Base-by-base conservation (phyloP, 75 land plant species). In the Larix kaempferi region DNA sequence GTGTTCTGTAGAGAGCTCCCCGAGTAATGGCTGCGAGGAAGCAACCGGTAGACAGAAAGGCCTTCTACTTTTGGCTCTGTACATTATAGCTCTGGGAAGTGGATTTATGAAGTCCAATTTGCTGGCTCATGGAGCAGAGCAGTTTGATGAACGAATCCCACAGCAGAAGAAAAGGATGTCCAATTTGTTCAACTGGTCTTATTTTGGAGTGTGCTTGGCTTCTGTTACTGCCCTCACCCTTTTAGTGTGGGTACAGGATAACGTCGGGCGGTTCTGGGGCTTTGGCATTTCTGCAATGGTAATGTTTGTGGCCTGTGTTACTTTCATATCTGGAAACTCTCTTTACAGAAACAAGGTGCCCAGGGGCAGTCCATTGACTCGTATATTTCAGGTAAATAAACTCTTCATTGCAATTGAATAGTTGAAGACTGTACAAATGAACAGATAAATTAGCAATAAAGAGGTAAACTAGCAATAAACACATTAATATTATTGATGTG, bases 51-150 rank as follows among this genome's bases (percentile, higher is more conserved):
- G 23, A 25, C 67, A 86, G 10, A 19, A 56, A 7, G 81, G 55
- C 3, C 37, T 83, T 5, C 78, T 90, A 33, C 78, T 76, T 25
- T 5, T 79, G 19, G 79, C 80, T 2, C 74, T 90, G 35, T 88
- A 88, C 77, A 27, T 82, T n/a, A 79, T 85, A 4, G 85, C 92
- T 12, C 35, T 85, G 3, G 92, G 87, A 10, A 81, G 72, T 13
- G 92, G 91, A 13, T 87, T 85, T 15, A 74, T 83, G 56, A 86
- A 86, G 12, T 81, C 90, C 15, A 78, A 61, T 79, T 25, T 85
- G 7, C 65, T 85, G 19, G 59, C 91, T 14, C 73, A 88, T 2
- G 92, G 91, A 3, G 92, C 86, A 4, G 92, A 90, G 67, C 92
- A 90, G 65, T 90, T 90, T 35, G 88, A 90, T 74, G 12, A 19